A percentile compares a stretch with the other conserved stretches of the same genome.
Conservation (phyloP, 345 rosid genomes). For the Arabidopsis suecica region DNA sequence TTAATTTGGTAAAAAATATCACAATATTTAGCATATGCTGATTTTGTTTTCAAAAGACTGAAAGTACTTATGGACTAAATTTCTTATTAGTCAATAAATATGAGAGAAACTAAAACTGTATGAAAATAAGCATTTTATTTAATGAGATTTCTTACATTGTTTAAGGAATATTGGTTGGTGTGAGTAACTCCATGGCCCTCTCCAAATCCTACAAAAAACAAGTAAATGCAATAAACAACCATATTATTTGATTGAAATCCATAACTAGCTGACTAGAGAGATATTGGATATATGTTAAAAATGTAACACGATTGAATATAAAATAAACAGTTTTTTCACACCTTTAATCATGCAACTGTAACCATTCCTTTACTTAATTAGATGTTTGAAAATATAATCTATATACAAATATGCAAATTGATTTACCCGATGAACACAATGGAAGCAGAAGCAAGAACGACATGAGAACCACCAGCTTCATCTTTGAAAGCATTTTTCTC, state of each 20-base stretch:
- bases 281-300: background rate
- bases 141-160: constrained; percentile 22
- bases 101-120: background rate
- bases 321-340: background rate
- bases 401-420: too few species aligned
- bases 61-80: background rate
- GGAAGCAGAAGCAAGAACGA: background rate
- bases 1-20: background rate
- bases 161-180: constrained; percentile 13
- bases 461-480: constrained; percentile 3
- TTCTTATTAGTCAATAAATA: background rate
- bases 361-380: background rate
- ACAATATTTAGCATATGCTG: background rate
- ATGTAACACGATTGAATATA: background rate
- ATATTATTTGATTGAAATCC: too few species aligned
- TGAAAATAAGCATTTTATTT: background rate
- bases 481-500: background rate
- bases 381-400: background rate
- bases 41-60: background rate
- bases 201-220: constrained; percentile 9
- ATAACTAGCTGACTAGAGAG: too few species aligned
- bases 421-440: background rate
- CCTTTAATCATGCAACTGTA: background rate
- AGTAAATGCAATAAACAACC: too few species aligned
- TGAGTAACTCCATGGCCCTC: constrained; percentile 5